Conservation (phyloP, 192 early-diverging fungal species). For the Linnemannia exigua region DNA sequence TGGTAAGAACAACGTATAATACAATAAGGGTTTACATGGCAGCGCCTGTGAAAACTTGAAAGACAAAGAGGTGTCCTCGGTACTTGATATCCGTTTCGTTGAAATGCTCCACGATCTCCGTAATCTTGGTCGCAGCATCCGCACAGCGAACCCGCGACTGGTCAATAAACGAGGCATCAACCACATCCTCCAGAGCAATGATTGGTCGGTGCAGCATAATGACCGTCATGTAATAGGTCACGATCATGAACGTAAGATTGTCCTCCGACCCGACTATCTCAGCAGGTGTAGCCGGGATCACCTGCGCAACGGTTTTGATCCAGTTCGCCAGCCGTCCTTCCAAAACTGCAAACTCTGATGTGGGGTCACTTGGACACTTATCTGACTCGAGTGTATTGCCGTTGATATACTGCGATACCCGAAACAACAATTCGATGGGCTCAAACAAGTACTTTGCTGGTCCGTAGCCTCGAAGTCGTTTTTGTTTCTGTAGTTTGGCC, state of each 20-base stretch:
- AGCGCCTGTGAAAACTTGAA: conserved; percentile 1
- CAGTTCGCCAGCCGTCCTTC: neutral
- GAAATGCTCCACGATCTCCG: conserved; percentile 6
- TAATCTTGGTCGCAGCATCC: conserved; percentile 10
- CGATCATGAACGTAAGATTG: neutral
- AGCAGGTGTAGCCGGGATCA: neutral
- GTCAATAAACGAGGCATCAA: neutral
- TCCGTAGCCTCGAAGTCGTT: conserved; percentile 1
- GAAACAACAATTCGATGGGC: neutral
- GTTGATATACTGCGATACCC: conserved; percentile 10
- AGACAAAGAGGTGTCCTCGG: conserved; percentile 6
- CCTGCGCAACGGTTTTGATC: neutral
- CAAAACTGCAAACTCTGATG: conserved; percentile 8
- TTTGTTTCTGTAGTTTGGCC: neutral
- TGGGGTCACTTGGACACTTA: conserved; percentile 8
- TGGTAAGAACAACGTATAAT: neutral
- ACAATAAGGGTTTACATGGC: conserved; percentile 14
- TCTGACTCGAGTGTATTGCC: conserved; percentile 4
- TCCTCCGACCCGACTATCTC: neutral
- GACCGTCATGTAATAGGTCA: conserved; percentile 16
- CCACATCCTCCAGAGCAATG: neutral
- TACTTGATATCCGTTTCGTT: conserved; percentile 4
- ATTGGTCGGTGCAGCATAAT: conserved; percentile 14
- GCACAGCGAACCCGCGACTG: neutral
- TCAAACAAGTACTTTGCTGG: neutral